phyloP scores from a whole-genome alignment of 805 yeast species.

The Candida sakaeoensis region DNA sequence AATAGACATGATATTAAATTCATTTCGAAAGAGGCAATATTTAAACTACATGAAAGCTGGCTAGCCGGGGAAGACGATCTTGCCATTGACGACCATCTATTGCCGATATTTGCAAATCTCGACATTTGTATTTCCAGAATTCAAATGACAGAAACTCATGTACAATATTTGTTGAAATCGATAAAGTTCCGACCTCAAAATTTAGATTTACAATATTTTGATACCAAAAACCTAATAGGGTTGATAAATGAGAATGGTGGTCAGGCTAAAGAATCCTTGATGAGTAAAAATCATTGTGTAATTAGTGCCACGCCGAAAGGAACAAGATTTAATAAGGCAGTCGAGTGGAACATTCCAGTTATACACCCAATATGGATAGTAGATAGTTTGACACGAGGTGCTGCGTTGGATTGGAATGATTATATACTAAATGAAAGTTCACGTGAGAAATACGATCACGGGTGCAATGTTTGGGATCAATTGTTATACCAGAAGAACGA shows the following conservation, averaged over 20 bases:
- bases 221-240: constrained; percentile 27
- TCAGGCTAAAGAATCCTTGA: constrained; percentile 46
- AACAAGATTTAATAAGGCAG: constrained; percentile 47
- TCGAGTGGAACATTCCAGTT: constrained; percentile 50
- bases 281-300: constrained; percentile 40
- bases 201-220: constrained; percentile 15
- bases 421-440: constrained; percentile 29
- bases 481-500: too few relatives aligned
- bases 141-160: constrained; percentile 12
- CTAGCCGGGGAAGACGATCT: constrained; percentile 42
- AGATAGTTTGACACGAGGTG: constrained; percentile 44
- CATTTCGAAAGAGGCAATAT: constrained; percentile 45
- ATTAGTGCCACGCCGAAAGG: constrained; percentile 52
- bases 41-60: constrained; percentile 49
- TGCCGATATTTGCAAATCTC: constrained; percentile 46
- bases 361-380: constrained; percentile 50
- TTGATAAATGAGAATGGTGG: constrained; percentile 48
- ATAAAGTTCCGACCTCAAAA: constrained; percentile 21
- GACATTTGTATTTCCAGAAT: constrained; percentile 43
- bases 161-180: constrained; percentile 11
- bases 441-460: constrained; percentile 9
- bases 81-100: constrained; percentile 18
- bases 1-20: constrained; percentile 56
- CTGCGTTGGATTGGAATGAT: constrained; percentile 36
- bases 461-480: constrained; percentile 36